Base-by-base conservation (phyloP, 352 stramenopile species). In the Pythium periplocum region DNA sequence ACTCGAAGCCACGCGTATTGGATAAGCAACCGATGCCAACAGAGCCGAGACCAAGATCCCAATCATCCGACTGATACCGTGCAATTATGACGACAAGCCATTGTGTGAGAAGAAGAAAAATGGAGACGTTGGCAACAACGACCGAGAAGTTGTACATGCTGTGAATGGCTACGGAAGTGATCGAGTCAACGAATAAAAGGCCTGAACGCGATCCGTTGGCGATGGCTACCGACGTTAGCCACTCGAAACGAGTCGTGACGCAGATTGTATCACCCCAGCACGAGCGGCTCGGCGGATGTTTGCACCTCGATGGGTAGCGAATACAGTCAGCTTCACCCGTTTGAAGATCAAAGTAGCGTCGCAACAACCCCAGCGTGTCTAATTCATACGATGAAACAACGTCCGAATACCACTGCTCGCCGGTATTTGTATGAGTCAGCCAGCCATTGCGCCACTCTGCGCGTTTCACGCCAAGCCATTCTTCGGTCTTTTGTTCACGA, bases 391-490 rank as follows among this genome's bases (percentile, higher is more conserved):
- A 51, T 4, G 51, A 64, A 26, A 64, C 58, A 39, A 74, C 53
- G 11, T 72, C 50, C 3, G 50, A 53, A 36, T 44, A 51, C 65
- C 58, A 78, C 4, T 45, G 50, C 17, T 53, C 17, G 0, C 58
- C 62, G 1, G 35, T 5, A 0, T 6, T 5, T 26, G 64, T 32
- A 12, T 56, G 26, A 51, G 62, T 55, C 44, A 67, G 71, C 64
- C 70, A 76, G 0, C 64, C 66, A 44, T 75, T 74, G 3, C 57
- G 51, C 69, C 69, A 74, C 39, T 48, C 43, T 6, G 65, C 69
- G 31, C 49, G 51, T 4, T 61, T 51, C 30, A 43, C 46, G 0
- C 12, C 9, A 0, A 77, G 59, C 58, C 53, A 71, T 32, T 69
- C 45, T 0, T 6, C 46, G 7, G 64, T 72, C 40, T 64, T 65